phyloP scores from a whole-genome alignment of 2,329 filamentous ascomycete genomes.

The Fusarium udum region DNA sequence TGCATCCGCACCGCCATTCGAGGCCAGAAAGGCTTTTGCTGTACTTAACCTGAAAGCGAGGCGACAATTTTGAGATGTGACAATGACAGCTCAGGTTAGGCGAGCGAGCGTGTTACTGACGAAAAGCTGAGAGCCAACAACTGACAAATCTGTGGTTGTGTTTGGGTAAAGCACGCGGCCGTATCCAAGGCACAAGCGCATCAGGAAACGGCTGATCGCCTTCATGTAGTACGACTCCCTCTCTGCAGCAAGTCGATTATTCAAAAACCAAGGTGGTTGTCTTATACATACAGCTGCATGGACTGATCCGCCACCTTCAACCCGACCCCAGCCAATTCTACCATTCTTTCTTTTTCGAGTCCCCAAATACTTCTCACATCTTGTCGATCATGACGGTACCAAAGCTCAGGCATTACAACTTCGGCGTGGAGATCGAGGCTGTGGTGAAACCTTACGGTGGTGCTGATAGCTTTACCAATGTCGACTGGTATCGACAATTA shows the following conservation, averaged over 20 bases:
- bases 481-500: constrained; percentile 53
- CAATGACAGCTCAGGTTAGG: constrained; percentile 19
- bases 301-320: constrained; percentile 10
- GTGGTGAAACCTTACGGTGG: constrained; percentile 51
- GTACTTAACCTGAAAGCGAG: constrained; percentile 23
- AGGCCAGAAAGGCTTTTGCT: constrained; percentile 15
- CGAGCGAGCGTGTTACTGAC: background rate
- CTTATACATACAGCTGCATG: constrained; percentile 25
- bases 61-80: constrained; percentile 26
- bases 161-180: background rate
- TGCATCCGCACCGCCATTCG: constrained; percentile 26
- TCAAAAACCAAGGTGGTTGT: constrained; percentile 4
- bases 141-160: constrained; percentile 1
- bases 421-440: constrained; percentile 53
- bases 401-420: constrained; percentile 52
- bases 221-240: constrained; percentile 1
- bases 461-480: constrained; percentile 50
- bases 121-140: constrained; percentile 19
- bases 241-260: background rate
- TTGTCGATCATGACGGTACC: constrained; percentile 11
- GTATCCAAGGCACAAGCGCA: constrained; percentile 9
- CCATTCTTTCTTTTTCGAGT: constrained; percentile 14
- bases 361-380: background rate
- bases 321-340: background rate
- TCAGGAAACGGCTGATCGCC: constrained; percentile 8